Conservation (phyloP, 2,329 filamentous ascomycete species). For the Ascochyta clinopodiicola region DNA sequence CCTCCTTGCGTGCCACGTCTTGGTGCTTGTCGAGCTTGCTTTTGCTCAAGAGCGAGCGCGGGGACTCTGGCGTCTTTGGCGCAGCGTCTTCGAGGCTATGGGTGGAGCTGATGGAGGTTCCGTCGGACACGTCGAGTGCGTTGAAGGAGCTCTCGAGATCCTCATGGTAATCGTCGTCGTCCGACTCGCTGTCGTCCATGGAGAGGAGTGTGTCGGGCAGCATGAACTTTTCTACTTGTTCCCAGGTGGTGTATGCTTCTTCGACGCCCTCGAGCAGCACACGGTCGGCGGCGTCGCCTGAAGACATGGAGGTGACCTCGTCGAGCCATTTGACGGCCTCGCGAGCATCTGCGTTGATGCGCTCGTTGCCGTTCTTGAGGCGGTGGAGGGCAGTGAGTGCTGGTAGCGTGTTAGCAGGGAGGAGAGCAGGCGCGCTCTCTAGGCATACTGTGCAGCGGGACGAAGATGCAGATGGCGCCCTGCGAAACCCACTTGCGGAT, state of each 20-base stretch:
- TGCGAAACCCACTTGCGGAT: constrained; percentile 60
- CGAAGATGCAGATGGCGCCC: constrained; percentile 58
- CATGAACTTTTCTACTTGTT: constrained; percentile 57
- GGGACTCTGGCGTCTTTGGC: constrained; percentile 51
- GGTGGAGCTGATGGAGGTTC: constrained; percentile 53
- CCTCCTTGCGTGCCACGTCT: constrained; percentile 34
- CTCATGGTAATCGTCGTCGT: constrained; percentile 45
- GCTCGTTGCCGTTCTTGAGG: constrained; percentile 51
- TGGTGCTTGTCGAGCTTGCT: constrained; percentile 16
- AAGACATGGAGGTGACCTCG: constrained; percentile 55
- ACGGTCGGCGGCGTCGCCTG: constrained; percentile 39
- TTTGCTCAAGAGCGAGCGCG: constrained; percentile 45
- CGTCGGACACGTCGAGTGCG: constrained; percentile 45
- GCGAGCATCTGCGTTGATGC: constrained; percentile 53
- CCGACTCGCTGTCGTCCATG: constrained; percentile 52
- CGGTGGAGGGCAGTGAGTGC: constrained; percentile 55
- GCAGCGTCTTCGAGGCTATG: constrained; percentile 47
- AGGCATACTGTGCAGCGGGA: constrained; percentile 59
- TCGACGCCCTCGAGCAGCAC: constrained; percentile 57
- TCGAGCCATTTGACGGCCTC: constrained; percentile 60
- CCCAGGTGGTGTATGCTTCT: constrained; percentile 56
- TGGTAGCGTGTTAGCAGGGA: constrained; percentile 38
- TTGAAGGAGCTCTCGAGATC: constrained; percentile 49
- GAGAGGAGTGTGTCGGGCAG: constrained; percentile 58
- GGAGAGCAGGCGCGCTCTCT: constrained; percentile 7